Percentiles rank a stretch among this genome's conserved stretches.
Evolutionary conservation across 83 land plant species (phyloP).

Genomic region (Picea abies): DNA sequence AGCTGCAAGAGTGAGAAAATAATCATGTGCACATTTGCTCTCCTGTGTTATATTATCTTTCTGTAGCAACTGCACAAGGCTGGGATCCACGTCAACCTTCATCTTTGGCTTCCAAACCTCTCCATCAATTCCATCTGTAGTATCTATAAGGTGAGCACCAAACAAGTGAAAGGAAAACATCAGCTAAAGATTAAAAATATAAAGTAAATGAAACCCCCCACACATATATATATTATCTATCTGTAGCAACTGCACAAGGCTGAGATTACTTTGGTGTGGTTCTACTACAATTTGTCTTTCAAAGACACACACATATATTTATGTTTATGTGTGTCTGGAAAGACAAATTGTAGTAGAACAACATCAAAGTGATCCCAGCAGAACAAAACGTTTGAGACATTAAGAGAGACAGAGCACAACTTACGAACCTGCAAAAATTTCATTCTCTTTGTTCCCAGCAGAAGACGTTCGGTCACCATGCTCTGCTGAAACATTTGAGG

Average conservation of each 20-base stretch:
- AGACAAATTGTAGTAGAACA: too few species aligned
- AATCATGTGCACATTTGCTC: constrained; percentile 44
- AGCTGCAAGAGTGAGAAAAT: constrained; percentile 72
- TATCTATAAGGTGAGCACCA: neutral
- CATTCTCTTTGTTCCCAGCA: constrained; percentile 27
- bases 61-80: constrained; percentile 39
- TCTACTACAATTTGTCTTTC: too few species aligned
- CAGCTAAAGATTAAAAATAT: constrained; percentile 5
- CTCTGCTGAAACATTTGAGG: constrained; percentile 15
- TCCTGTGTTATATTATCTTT: constrained; percentile 33
- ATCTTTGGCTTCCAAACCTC: constrained; percentile 68
- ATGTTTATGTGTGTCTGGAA: neutral
- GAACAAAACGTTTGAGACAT: neutral
- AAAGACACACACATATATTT: too few species aligned
- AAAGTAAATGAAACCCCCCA: neutral
- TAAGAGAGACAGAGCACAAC: too few species aligned
- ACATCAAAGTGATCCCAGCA: neutral
- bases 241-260: too few species aligned
- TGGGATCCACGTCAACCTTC: constrained; percentile 54
- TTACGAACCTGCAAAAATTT: constrained; percentile 4
- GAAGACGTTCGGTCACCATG: constrained; percentile 31
- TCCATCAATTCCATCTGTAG: constrained; percentile 41
- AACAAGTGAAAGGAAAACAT: constrained; percentile 1
- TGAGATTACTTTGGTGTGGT: too few species aligned
- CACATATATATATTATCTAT: too few species aligned